These are phyloP conservation scores for Cordyceps javanica DNA, from an alignment of 2,329 filamentous ascomycete species.

Conservation along the genomic window DNA sequence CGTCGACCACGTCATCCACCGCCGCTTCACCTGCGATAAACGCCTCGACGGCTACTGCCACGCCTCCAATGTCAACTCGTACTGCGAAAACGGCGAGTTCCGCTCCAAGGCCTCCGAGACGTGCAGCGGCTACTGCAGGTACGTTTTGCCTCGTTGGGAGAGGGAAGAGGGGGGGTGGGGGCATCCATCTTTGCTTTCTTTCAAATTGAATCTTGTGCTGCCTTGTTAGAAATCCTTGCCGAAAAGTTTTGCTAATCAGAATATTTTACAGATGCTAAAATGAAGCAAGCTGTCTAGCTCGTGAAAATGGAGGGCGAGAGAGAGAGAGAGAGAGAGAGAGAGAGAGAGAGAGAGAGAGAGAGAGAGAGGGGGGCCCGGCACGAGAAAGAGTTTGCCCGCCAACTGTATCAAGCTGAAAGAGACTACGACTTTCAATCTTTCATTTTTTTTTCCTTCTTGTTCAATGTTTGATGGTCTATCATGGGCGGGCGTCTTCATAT, in stretches of 20 bases:
- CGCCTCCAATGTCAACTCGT: conserved; percentile 18
- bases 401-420: not conserved
- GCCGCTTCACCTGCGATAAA: conserved; percentile 15
- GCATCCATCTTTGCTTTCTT: too few relatives aligned
- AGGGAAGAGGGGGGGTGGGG: too few relatives aligned
- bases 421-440: not conserved
- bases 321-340: too few relatives aligned
- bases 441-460: conserved; percentile 12
- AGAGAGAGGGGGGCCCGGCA: not conserved
- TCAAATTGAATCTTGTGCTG: not conserved
- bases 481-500: not conserved
- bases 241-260: conserved; percentile 8
- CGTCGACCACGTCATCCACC: conserved; percentile 10
- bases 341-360: too few relatives aligned
- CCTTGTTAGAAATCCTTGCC: too few relatives aligned
- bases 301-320: too few relatives aligned
- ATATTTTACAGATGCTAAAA: not conserved
- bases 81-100: conserved; percentile 16
- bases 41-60: conserved; percentile 17
- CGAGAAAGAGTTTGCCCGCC: not conserved
- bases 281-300: not conserved
- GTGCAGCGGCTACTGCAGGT: conserved; percentile 11
- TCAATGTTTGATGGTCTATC: conserved; percentile 4
- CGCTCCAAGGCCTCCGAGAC: conserved; percentile 15
- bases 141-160: too few relatives aligned